Base-by-base conservation (phyloP, 176 grass and related monocot species). In the Guadua angustifolia region DNA sequence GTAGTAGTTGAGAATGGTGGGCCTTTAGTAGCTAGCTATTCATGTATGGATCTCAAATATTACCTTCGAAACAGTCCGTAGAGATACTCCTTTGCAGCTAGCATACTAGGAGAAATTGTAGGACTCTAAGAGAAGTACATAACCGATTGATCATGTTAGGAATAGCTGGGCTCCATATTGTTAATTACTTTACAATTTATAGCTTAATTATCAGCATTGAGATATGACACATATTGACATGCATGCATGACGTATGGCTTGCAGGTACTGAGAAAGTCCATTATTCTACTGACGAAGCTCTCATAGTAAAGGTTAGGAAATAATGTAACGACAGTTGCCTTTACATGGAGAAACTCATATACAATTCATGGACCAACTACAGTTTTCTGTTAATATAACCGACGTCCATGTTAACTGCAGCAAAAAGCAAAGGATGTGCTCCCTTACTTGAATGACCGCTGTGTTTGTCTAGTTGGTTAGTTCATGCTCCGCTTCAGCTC, bases 391-490 rank as follows among this genome's bases (percentile, higher is more conserved):
- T 73, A 57, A 44, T 45, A 22, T 35, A 50, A 87, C 71, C 44
- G 29, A 21, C 52, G 18, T 63, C 44, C n/a, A 55, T 90, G 75
- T 63, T 80, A 71, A 93, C 83, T 88, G 40, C 93, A 98, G 96
- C 89, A 89, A 79, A 95, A 95, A 67, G 89, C 91, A 25, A 82
- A 85, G 80, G 93, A 98, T 45, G 83, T 92, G 82, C 81, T 93
- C 24, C 91, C 93, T 67, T 89, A 89, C 80, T 47, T 98, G 86
- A 90, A 95, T 80, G 89, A 74, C 55, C 79, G 91, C 39, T 98
- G 93, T 58, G 72, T 95, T 52, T 95, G 90, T 85, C 86, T 98
- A 85, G 96, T 98, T 78, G 96, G 96, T 98, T 77, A 87, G 96
- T 92, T 58, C 76, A 56, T 51, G 29, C 42, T 38, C 68, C 18